Evolutionary conservation across 768 basidiomycete genomes (phyloP), one percentile per base, ranked within the genome.

Genomic region (Mycena pura): DNA sequence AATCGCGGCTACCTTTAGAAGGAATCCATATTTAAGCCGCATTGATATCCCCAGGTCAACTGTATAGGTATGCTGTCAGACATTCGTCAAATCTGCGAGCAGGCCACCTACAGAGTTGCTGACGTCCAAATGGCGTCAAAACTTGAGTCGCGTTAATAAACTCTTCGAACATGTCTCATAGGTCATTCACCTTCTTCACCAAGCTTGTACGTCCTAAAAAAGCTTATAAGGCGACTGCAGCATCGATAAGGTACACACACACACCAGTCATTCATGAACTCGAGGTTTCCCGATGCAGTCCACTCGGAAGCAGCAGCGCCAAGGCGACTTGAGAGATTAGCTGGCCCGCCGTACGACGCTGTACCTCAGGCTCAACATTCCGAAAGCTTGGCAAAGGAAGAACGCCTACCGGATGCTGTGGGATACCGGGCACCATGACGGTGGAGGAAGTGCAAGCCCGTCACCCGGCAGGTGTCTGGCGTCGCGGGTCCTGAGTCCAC

Each of bases 41-140:
- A 86, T 84, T 10, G 90, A 88, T 13, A 91, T 80, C 34, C 90
- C 87, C 57, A 92, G 75, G 66, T 88, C 86, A 68, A 79, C 87
- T 89, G 56, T 22, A 60, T 29, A 27, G 27, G 41, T 55, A 29
- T n/a, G n/a, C n/a, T n/a, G 34, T 27, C 19, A 17, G 38, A 27
- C n/a, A 27, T 25, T 28, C 3, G 38, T 55, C 6, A 5, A 40
- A 43, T 9, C 40, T 15, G 19, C 36, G 6, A 52, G 39, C 52
- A 11, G 11, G 45, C 5, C 9, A 76, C 88, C 57, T 58, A 91
- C 89, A 96, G 5, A 95, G 76, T 66, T 97, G 94, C 67, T 92
- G 87, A 46, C 95, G 80, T 45, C 95, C 94, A 62, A 96, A 96
- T 0, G 94, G 92, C n/a, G 94, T 95, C 60, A 96, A 77, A 29